Percentiles rank a stretch among this genome's conserved stretches.
Conservation (phyloP, 2,329 filamentous ascomycete genomes). For the Botrytis medusae region DNA sequence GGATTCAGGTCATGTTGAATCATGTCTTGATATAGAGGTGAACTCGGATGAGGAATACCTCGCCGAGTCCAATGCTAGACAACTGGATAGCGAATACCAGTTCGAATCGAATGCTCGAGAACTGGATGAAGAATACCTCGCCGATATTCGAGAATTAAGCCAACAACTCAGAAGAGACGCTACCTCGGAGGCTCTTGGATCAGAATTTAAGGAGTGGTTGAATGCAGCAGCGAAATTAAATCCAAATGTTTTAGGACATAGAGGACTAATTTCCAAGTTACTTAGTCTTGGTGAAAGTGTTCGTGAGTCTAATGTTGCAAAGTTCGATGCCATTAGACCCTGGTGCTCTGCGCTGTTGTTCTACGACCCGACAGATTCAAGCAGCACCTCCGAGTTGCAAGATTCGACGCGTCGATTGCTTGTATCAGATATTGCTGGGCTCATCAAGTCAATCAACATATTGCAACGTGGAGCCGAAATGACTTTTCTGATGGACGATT, state of each 20-base stretch:
- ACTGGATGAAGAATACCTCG: slow-evolving; percentile 6
- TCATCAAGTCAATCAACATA: slow-evolving; percentile 3
- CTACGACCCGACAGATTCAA: slow-evolving; percentile 10
- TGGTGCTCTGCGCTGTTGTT: slow-evolving; percentile 12
- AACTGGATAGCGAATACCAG: background rate
- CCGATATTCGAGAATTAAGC: background rate
- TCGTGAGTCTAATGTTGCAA: background rate
- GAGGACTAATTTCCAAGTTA: background rate
- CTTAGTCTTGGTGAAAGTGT: slow-evolving; percentile 11
- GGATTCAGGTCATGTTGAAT: background rate
- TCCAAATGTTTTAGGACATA: background rate
- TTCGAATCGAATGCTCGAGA: background rate
- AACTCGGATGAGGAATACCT: slow-evolving; percentile 14
- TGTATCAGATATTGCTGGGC: background rate
- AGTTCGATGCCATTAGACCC: slow-evolving; percentile 6
- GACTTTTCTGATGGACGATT: slow-evolving; percentile 8
- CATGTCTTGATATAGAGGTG: background rate
- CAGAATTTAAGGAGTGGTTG: slow-evolving; percentile 6
- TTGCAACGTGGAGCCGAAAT: slow-evolving; percentile 10
- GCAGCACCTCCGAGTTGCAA: background rate
- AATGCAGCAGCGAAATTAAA: background rate
- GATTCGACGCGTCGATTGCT: background rate
- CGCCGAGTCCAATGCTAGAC: background rate
- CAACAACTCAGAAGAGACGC: background rate
- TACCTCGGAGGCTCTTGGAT: background rate